A percentile compares a stretch with the other conserved stretches of the same genome.
Evolutionary conservation across 768 basidiomycete species (phyloP).

Genomic region (Tylopilus felleus): DNA sequence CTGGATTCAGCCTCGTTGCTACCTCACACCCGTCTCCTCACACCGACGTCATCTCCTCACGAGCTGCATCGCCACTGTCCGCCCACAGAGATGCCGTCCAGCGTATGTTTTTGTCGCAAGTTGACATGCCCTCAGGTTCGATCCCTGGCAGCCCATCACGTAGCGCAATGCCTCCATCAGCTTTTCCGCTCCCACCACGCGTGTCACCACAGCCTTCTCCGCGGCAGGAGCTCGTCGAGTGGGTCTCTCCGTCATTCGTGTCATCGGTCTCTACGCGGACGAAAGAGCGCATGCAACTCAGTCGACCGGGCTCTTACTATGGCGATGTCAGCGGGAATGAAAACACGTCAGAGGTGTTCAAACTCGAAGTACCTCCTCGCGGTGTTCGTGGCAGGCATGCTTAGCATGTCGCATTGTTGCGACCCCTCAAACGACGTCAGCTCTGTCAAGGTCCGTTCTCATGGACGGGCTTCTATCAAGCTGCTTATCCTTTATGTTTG

Average conservation of each 20-base stretch:
- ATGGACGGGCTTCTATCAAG: constrained; percentile 2
- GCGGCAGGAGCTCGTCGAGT: constrained; percentile 25
- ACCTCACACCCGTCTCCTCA: constrained; percentile 22
- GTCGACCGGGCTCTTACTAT: constrained; percentile 23
- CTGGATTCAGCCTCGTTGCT: constrained; percentile 32
- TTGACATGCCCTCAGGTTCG: constrained; percentile 13
- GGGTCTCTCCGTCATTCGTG: constrained; percentile 19
- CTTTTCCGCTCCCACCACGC: constrained; percentile 17
- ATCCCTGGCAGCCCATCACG: constrained; percentile 15
- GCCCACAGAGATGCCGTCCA: constrained; percentile 19
- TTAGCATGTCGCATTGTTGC: constrained; percentile 1
- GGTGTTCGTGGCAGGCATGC: constrained; percentile 9
- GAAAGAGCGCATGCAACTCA: constrained; percentile 10
- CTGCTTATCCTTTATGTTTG: not conserved
- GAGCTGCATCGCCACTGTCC: constrained; percentile 18
- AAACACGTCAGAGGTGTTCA: constrained; percentile 13
- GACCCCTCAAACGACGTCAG: constrained; percentile 8
- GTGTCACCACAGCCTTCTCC: constrained; percentile 31
- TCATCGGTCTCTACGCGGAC: constrained; percentile 19
- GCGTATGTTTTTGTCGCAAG: constrained; percentile 20
- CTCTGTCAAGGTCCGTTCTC: constrained; percentile 5
- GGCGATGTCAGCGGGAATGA: constrained; percentile 33
- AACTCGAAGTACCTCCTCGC: constrained; percentile 4
- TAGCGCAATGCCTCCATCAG: constrained; percentile 9
- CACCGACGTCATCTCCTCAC: constrained; percentile 26